A percentile compares a stretch with the other conserved stretches of the same genome.
phyloP scores from a whole-genome alignment of 306 rosid genomes.

The Casuarina cunninghamiana region DNA sequence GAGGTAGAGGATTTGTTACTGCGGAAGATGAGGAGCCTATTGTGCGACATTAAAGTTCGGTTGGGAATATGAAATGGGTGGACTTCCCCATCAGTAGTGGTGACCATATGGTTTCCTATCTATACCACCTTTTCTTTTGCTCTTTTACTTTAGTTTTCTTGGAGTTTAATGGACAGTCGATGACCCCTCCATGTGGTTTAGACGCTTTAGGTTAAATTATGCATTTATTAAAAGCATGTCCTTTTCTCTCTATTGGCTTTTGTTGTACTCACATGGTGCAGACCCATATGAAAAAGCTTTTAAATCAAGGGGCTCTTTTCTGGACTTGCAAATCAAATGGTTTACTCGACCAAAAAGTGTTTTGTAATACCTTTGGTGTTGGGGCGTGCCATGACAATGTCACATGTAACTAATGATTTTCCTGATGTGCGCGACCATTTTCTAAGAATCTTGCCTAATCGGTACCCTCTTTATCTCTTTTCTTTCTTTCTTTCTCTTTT shows the following conservation, averaged over 20 bases:
- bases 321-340: conserved; percentile 4
- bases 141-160: conserved; percentile 41
- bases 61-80: conserved; percentile 21
- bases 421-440: conserved; percentile 28
- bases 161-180: conserved; percentile 60
- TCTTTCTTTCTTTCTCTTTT: not conserved
- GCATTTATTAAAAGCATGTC: conserved; percentile 46
- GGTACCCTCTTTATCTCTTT: not conserved
- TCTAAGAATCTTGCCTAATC: conserved; percentile 16
- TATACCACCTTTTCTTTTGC: conserved; percentile 32
- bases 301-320: not conserved
- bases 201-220: conserved; percentile 42
- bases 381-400: conserved; percentile 36
- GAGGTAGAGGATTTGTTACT: conserved; percentile 26
- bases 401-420: conserved; percentile 55
- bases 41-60: conserved; percentile 6
- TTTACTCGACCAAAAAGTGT: conserved; percentile 33
- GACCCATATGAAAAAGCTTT: conserved; percentile 26
- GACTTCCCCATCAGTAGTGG: conserved; percentile 37
- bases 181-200: conserved; percentile 88
- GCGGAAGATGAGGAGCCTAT: conserved; percentile 42
- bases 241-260: conserved; percentile 55
- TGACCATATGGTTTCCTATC: conserved; percentile 48
- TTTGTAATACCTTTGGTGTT: conserved; percentile 39
- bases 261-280: conserved; percentile 60